Evolutionary conservation across 106 monocot genomes (phyloP).

Genomic region (Allium sativum): DNA sequence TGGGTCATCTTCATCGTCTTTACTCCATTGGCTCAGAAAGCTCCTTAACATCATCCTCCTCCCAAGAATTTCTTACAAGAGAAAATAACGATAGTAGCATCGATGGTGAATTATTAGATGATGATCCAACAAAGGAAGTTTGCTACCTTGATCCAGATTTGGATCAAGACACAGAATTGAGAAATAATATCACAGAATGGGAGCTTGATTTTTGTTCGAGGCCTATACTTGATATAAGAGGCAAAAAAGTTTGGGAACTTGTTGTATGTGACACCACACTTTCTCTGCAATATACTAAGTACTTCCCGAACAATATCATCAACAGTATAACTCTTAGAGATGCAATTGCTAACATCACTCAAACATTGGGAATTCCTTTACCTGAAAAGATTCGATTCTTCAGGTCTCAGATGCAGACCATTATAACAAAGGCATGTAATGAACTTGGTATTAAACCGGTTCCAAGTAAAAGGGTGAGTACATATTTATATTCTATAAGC

Average conservation of each 20-base stretch:
- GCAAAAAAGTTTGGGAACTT: conserved; percentile 95
- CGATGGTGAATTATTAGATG: neutral
- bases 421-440: conserved; percentile 78
- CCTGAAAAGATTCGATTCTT: conserved; percentile 88
- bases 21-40: conserved; percentile 2
- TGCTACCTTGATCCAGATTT: conserved; percentile 55
- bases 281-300: conserved; percentile 84
- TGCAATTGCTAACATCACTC: conserved; percentile 49
- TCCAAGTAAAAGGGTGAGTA: conserved; percentile 68
- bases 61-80: neutral
- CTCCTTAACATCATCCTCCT: neutral
- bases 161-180: neutral
- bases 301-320: conserved; percentile 91
- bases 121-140: conserved; percentile 55
- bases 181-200: conserved; percentile 53
- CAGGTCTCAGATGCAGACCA: conserved; percentile 99
- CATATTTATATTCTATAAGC: neutral
- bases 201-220: conserved; percentile 96
- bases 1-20: neutral
- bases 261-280: conserved; percentile 78
- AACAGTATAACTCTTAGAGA: conserved; percentile 89
- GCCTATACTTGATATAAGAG: conserved; percentile 71
- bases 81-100: neutral
- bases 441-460: conserved; percentile 78
- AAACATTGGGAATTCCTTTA: conserved; percentile 45